A percentile compares a stretch with the other conserved stretches of the same genome.
These are phyloP conservation scores for Solanum lycopersicoides DNA, from an alignment of 257 asterid species.

Conservation along the genomic window DNA sequence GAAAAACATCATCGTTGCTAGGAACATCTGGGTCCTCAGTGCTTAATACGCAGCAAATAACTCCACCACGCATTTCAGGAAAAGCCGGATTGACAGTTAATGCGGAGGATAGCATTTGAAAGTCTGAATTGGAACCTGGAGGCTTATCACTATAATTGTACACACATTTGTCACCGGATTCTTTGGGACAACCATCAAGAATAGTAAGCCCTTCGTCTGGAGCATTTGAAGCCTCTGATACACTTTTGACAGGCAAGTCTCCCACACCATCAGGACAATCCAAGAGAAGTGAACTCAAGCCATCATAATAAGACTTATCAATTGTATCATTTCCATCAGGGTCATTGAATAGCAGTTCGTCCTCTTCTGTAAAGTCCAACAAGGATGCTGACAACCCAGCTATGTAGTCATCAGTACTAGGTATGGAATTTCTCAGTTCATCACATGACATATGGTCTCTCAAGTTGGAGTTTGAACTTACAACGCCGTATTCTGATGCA, in stretches of 20 bases:
- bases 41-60: slow-evolving; percentile 59
- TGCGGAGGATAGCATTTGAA: slow-evolving; percentile 23
- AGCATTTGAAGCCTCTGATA: slow-evolving; percentile 15
- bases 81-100: slow-evolving; percentile 17
- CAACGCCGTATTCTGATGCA: slow-evolving; percentile 5
- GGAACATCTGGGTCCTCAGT: slow-evolving; percentile 74
- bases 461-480: slow-evolving; percentile 9
- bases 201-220: slow-evolving; percentile 14
- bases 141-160: slow-evolving; percentile 8
- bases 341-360: slow-evolving; percentile 24
- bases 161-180: slow-evolving; percentile 1
- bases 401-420: slow-evolving; percentile 34
- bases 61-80: slow-evolving; percentile 59
- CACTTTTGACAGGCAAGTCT: slow-evolving; percentile 12
- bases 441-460: slow-evolving; percentile 5
- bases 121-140: slow-evolving; percentile 13
- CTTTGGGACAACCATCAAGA: slow-evolving; percentile 3
- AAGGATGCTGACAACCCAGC: slow-evolving; percentile 23
- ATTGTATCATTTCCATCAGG: slow-evolving; percentile 29
- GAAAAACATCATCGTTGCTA: slow-evolving; percentile 74
- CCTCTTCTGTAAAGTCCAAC: slow-evolving; percentile 34
- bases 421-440: slow-evolving; percentile 10
- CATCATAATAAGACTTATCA: slow-evolving; percentile 39
- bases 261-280: slow-evolving; percentile 33
- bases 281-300: slow-evolving; percentile 40